Conservation (phyloP, 2,329 filamentous ascomycete species). For the Talaromyces amestolkiae region DNA sequence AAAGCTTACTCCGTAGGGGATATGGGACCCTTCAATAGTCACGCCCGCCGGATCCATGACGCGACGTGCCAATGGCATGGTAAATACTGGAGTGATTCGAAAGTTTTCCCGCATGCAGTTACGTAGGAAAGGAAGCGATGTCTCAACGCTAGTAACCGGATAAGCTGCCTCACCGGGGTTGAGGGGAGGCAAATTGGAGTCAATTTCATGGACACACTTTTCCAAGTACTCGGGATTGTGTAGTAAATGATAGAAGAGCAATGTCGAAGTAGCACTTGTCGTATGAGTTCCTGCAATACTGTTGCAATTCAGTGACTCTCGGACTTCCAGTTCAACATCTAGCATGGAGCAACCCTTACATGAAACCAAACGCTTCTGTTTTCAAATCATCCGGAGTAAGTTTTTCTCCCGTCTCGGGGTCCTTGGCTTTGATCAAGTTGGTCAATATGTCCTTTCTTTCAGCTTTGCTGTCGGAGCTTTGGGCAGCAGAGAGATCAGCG, state of each 20-base stretch:
- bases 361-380: not conserved
- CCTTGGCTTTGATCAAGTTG: not conserved
- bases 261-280: not conserved
- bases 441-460: not conserved
- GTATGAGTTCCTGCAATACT: not conserved
- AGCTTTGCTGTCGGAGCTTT: not conserved
- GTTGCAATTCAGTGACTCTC: not conserved
- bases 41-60: constrained; percentile 28
- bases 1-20: constrained; percentile 28
- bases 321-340: too few relatives aligned
- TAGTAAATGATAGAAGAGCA: not conserved
- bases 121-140: constrained; percentile 27
- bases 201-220: constrained; percentile 23
- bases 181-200: not conserved
- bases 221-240: not conserved
- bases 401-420: not conserved
- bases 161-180: constrained; percentile 22
- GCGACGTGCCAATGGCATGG: constrained; percentile 33
- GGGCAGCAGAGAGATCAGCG: not conserved
- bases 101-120: constrained; percentile 36
- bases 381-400: not conserved
- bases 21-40: constrained; percentile 26
- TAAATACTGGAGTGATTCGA: constrained; percentile 36
- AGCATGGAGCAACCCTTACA: not conserved
- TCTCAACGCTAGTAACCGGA: constrained; percentile 26